A percentile compares a stretch with the other conserved stretches of the same genome.
phyloP scores from a whole-genome alignment of 2,329 filamentous ascomycete genomes.

The Xylariales sp. region DNA sequence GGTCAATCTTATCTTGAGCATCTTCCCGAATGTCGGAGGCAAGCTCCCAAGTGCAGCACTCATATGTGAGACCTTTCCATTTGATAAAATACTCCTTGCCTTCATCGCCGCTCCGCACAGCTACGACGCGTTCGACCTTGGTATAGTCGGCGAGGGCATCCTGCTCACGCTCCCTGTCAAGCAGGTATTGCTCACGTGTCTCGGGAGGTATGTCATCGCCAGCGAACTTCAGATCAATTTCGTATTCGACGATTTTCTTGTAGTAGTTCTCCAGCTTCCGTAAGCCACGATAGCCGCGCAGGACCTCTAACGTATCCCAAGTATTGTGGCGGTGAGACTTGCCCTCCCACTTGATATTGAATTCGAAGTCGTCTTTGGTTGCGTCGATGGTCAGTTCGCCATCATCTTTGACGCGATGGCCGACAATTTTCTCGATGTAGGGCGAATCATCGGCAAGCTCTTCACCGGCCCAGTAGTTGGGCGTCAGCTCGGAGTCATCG shows the following conservation, averaged over 20 bases:
- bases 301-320: conserved; percentile 77
- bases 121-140: conserved; percentile 89
- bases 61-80: conserved; percentile 93
- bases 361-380: conserved; percentile 77
- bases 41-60: conserved; percentile 90
- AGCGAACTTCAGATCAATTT: conserved; percentile 72
- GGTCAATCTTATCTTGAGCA: conserved; percentile 86
- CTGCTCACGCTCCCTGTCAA: conserved; percentile 88
- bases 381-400: conserved; percentile 54
- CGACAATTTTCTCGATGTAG: conserved; percentile 86
- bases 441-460: conserved; percentile 73
- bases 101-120: conserved; percentile 72
- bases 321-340: conserved; percentile 94
- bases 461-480: conserved; percentile 64
- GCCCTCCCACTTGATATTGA: conserved; percentile 92
- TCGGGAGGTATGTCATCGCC: conserved; percentile 73
- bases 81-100: conserved; percentile 90
- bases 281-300: conserved; percentile 75
- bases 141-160: conserved; percentile 88
- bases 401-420: conserved; percentile 74
- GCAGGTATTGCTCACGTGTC: conserved; percentile 86
- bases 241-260: conserved; percentile 73
- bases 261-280: conserved; percentile 95
- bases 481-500: conserved; percentile 61
- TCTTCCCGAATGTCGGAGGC: conserved; percentile 70